Conservation (phyloP, 192 early-diverging fungal genomes). For the Coemansia brasiliensis region DNA sequence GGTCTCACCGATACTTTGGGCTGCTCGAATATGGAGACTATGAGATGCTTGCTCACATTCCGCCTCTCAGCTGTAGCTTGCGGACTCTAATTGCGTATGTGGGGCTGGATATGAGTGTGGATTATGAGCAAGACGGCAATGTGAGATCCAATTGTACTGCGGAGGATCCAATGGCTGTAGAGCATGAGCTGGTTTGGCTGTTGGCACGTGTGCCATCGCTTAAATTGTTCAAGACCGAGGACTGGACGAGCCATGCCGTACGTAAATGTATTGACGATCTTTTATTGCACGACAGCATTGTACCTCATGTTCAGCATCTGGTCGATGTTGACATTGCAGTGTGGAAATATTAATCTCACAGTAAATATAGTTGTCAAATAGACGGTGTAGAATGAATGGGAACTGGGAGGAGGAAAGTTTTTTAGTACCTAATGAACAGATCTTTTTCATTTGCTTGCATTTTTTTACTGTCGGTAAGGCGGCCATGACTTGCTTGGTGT, state of each 20-base stretch:
- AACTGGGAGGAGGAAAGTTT: no score
- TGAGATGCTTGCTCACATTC: slow-evolving; percentile 16
- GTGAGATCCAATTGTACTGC: no score
- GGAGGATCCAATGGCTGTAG: slow-evolving; percentile 18
- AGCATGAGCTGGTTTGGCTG: slow-evolving; percentile 35
- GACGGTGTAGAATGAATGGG: no score
- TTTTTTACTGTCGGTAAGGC: background rate
- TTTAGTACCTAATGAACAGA: no score
- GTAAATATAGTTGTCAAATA: no score
- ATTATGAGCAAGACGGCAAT: background rate
- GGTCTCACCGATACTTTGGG: slow-evolving; percentile 16
- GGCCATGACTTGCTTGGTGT: no score
- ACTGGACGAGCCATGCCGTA: slow-evolving; percentile 26
- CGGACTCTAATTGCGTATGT: slow-evolving; percentile 23
- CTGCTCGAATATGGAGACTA: slow-evolving; percentile 14
- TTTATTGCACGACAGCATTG: slow-evolving; percentile 7
- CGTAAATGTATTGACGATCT: slow-evolving; percentile 19
- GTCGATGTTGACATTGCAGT: slow-evolving; percentile 11
- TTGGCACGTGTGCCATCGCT: slow-evolving; percentile 35
- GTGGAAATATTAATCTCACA: slow-evolving; percentile 22
- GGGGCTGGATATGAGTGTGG: slow-evolving; percentile 10
- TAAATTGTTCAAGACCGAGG: slow-evolving; percentile 20
- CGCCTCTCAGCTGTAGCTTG: slow-evolving; percentile 29
- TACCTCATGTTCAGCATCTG: slow-evolving; percentile 14
- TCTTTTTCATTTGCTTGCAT: no score